These are phyloP conservation scores for Blakeslea trispora DNA, from an alignment of 371 early-diverging fungal species.

Conservation along the genomic window DNA sequence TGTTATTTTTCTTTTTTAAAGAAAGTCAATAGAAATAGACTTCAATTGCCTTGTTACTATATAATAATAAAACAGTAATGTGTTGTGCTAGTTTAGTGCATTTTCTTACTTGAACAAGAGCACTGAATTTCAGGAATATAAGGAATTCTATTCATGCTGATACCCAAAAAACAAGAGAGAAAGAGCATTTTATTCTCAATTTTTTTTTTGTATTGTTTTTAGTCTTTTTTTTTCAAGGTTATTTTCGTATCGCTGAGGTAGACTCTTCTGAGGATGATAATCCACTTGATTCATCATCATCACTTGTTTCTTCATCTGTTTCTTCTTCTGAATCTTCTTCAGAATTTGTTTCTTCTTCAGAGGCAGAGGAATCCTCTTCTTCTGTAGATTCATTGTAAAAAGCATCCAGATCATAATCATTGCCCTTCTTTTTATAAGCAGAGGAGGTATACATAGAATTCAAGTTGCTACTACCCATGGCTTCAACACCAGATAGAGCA, in stretches of 20 bases:
- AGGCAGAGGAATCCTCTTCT: constrained; percentile 31
- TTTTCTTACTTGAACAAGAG: too few relatives aligned
- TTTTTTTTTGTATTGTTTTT: too few relatives aligned
- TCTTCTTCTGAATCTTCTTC: constrained; percentile 24
- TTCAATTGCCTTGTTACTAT: too few relatives aligned
- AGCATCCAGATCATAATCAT: constrained; percentile 62
- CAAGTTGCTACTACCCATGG: constrained; percentile 23
- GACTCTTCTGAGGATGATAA: constrained; percentile 12
- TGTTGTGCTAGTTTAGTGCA: too few relatives aligned
- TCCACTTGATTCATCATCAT: constrained; percentile 25
- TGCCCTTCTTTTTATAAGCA: constrained; percentile 40
- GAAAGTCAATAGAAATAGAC: too few relatives aligned
- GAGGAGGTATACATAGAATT: constrained; percentile 37
- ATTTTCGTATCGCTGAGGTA: constrained; percentile 11
- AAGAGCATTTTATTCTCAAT: too few relatives aligned
- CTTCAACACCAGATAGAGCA: constrained; percentile 49
- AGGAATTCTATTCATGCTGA: too few relatives aligned
- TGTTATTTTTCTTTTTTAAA: too few relatives aligned
- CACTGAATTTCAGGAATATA: too few relatives aligned
- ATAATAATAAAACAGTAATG: too few relatives aligned
- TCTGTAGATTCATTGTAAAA: constrained; percentile 53
- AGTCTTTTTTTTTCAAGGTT: too few relatives aligned
- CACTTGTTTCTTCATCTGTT: constrained; percentile 18
- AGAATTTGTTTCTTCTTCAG: background rate
- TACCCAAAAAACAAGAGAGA: too few relatives aligned